These are phyloP conservation scores for Eutreptiella sp. DNA, from an alignment of 208 protist species.

Conservation along the genomic window DNA sequence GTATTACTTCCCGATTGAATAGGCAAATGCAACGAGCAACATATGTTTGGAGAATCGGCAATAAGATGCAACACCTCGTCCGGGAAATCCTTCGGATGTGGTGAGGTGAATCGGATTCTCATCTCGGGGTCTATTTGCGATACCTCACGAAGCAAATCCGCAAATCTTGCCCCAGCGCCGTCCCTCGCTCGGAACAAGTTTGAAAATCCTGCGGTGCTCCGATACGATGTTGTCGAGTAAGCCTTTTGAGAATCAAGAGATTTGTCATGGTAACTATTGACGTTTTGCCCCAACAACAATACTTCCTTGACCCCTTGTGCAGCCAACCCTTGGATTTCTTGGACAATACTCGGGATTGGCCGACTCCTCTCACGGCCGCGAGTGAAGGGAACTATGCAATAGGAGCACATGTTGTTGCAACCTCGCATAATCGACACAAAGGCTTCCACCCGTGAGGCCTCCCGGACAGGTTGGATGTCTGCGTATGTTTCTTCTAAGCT, in stretches of 20 bases:
- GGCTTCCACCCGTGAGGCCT: not conserved
- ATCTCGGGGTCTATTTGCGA: constrained; percentile 46
- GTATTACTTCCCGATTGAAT: constrained; percentile 51
- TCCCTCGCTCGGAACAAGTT: constrained; percentile 12
- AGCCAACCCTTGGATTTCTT: constrained; percentile 40
- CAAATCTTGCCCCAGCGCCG: constrained; percentile 47
- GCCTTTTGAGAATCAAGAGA: not conserved
- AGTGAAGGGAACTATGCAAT: constrained; percentile 78
- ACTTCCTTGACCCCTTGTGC: constrained; percentile 47
- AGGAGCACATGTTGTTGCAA: constrained; percentile 80
- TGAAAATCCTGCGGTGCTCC: constrained; percentile 6
- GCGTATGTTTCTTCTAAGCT: constrained; percentile 73
- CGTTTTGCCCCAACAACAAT: constrained; percentile 73
- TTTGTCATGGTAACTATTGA: constrained; percentile 55
- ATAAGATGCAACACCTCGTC: constrained; percentile 51
- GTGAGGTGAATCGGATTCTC: constrained; percentile 68
- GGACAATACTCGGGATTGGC: constrained; percentile 36
- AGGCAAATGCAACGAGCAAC: constrained; percentile 61
- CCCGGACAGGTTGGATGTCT: constrained; percentile 59
- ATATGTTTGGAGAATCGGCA: constrained; percentile 51
- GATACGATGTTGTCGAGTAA: not conserved
- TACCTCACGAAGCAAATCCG: constrained; percentile 46
- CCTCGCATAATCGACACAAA: constrained; percentile 63
- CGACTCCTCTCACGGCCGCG: constrained; percentile 52
- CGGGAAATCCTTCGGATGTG: constrained; percentile 81